These are phyloP conservation scores for Coemansia sp. DNA, from an alignment of 192 early-diverging fungal genomes.

Conservation along the genomic window DNA sequence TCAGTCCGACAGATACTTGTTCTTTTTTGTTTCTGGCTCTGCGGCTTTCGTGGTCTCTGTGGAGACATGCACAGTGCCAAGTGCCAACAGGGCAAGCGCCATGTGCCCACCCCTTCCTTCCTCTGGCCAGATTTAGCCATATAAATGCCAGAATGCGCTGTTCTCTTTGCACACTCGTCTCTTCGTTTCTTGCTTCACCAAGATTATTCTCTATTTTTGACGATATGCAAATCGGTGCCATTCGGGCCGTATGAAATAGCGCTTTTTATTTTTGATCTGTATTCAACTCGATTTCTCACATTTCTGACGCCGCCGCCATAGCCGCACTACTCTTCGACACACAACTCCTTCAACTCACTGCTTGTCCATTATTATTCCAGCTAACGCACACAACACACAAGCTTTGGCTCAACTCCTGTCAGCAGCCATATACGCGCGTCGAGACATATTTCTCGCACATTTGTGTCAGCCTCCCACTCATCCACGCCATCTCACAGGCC, in stretches of 20 bases:
- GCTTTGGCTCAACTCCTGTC: not conserved
- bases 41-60: not conserved
- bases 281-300: not conserved
- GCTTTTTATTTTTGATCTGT: slow-evolving; percentile 3
- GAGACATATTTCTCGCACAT: not conserved
- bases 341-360: not conserved
- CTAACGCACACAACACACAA: not conserved
- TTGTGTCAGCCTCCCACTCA: not conserved
- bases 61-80: not conserved
- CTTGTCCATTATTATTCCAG: not conserved
- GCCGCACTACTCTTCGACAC: no score
- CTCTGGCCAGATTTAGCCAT: slow-evolving; percentile 8
- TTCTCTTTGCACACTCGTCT: not conserved
- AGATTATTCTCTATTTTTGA: slow-evolving; percentile 13
- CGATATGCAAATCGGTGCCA: slow-evolving; percentile 13
- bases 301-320: slow-evolving; percentile 1
- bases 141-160: slow-evolving; percentile 1
- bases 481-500: not conserved
- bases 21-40: slow-evolving; percentile 4
- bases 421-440: not conserved
- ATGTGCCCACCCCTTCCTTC: slow-evolving; percentile 12
- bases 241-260: slow-evolving; percentile 1
- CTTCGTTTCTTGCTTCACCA: not conserved
- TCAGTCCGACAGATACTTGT: not conserved
- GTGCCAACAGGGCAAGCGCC: slow-evolving; percentile 2